phyloP scores from a whole-genome alignment of 2,329 filamentous ascomycete species.

The Lachnellula hyalina region DNA sequence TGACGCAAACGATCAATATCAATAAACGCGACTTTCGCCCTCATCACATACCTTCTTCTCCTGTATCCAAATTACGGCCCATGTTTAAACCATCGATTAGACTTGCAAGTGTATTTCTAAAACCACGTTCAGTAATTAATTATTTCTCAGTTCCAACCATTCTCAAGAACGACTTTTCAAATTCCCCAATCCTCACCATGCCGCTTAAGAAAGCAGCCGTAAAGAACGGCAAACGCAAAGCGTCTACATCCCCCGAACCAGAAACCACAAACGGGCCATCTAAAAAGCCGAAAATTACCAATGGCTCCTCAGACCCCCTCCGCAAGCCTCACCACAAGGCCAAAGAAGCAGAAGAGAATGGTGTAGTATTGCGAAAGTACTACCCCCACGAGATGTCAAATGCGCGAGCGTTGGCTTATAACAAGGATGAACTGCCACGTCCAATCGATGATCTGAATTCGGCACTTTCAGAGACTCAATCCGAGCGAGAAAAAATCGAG shows the following conservation, averaged over 20 bases:
- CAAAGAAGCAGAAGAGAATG: conserved; percentile 43
- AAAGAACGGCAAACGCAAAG: conserved; percentile 24
- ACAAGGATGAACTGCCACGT: conserved; percentile 59
- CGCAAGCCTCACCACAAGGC: conserved; percentile 27
- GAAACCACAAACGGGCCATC: conserved; percentile 2
- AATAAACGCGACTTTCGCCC: no score
- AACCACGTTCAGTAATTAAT: no score
- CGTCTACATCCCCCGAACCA: conserved; percentile 11
- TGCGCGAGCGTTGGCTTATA: conserved; percentile 69
- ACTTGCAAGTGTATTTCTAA: no score
- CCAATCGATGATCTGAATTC: conserved; percentile 65
- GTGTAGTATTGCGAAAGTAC: conserved; percentile 66
- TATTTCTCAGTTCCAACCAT: no score
- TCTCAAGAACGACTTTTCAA: conserved; percentile 1
- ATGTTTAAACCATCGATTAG: no score
- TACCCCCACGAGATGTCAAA: conserved; percentile 87
- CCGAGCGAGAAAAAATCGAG: conserved; percentile 45
- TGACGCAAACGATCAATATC: no score
- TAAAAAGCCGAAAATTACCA: conserved; percentile 23
- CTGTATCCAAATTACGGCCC: no score
- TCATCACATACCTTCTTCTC: no score
- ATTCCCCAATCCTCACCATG: conserved; percentile 12
- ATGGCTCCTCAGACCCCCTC: conserved; percentile 17
- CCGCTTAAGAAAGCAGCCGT: conserved; percentile 17
- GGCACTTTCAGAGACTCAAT: conserved; percentile 56